Percentiles rank a stretch among this genome's conserved stretches.
Conservation (phyloP, 192 early-diverging fungal species). For the Thoreauomyces humboldtii region DNA sequence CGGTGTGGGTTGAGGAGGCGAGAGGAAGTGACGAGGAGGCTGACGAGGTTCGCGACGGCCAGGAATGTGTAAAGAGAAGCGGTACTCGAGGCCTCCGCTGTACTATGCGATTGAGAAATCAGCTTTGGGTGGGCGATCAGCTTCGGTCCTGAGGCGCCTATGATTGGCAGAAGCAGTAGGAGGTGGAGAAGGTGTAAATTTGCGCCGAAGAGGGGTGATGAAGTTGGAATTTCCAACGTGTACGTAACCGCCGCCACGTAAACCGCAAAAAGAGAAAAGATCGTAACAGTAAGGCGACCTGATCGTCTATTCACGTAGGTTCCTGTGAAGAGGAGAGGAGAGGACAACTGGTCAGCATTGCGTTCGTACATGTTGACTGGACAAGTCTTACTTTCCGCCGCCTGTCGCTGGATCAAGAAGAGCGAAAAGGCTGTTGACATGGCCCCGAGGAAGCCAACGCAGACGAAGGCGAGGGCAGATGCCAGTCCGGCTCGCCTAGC, state of each 20-base stretch:
- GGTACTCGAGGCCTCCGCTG: too few species aligned
- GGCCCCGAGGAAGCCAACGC: conserved; percentile 29
- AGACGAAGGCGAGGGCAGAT: conserved; percentile 15
- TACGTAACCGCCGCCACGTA: neutral
- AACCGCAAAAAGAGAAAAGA: conserved; percentile 1
- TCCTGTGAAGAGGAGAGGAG: neutral
- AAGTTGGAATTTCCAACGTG: conserved; percentile 20
- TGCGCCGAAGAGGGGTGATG: conserved; percentile 15
- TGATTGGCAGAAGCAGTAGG: conserved; percentile 13
- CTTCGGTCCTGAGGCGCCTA: conserved; percentile 15
- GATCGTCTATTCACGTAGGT: conserved; percentile 4
- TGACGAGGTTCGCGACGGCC: conserved; percentile 14
- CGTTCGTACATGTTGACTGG: too few species aligned
- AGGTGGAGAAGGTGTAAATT: conserved; percentile 27
- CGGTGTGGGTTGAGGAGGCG: neutral
- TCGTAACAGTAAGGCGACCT: conserved; percentile 6
- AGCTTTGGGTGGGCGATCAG: conserved; percentile 11
- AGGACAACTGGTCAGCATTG: too few species aligned
- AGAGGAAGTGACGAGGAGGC: neutral
- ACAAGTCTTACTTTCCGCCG: conserved; percentile 18
- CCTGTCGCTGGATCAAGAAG: conserved; percentile 22
- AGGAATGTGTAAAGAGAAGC: conserved; percentile 21
- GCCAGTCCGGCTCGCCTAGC: conserved; percentile 12
- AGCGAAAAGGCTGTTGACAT: conserved; percentile 30
- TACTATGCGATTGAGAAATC: too few species aligned